Evolutionary conservation across 1,139 yeast genomes (phyloP).

Genomic region (Sugiyamaella novakii): DNA sequence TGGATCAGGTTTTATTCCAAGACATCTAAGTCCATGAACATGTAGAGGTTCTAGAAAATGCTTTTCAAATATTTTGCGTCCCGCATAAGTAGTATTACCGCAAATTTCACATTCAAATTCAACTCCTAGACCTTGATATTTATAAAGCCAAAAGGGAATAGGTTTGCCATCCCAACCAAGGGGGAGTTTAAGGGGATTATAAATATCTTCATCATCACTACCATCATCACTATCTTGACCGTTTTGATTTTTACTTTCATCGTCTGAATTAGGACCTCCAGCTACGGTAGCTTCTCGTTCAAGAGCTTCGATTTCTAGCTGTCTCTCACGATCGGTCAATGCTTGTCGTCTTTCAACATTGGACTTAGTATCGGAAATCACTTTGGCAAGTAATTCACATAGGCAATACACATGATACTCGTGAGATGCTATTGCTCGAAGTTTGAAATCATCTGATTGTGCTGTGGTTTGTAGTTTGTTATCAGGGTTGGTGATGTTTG

Average conservation of each 20-base stretch:
- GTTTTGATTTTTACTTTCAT: slow-evolving; percentile 33
- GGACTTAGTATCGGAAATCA: slow-evolving; percentile 53
- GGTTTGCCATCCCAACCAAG: slow-evolving; percentile 89
- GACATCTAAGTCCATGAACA: slow-evolving; percentile 67
- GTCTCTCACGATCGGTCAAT: slow-evolving; percentile 72
- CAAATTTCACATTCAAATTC: slow-evolving; percentile 84
- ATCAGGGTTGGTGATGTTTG: slow-evolving; percentile 26
- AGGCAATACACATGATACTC: slow-evolving; percentile 47
- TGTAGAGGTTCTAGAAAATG: slow-evolving; percentile 78
- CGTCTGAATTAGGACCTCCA: slow-evolving; percentile 22
- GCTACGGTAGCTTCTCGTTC: slow-evolving; percentile 43
- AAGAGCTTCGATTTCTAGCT: slow-evolving; percentile 54
- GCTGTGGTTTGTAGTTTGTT: slow-evolving; percentile 16
- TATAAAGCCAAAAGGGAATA: slow-evolving; percentile 91
- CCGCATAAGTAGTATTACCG: slow-evolving; percentile 73
- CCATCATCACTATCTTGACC: slow-evolving; percentile 31
- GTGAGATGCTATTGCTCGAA: slow-evolving; percentile 30
- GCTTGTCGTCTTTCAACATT: slow-evolving; percentile 69
- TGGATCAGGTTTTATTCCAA: slow-evolving; percentile 63
- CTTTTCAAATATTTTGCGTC: slow-evolving; percentile 67
- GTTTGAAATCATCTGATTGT: slow-evolving; percentile 22
- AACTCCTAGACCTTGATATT: slow-evolving; percentile 80
- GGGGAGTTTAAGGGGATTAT: slow-evolving; percentile 62
- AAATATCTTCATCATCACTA: slow-evolving; percentile 33
- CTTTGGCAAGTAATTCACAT: slow-evolving; percentile 43